A percentile compares a stretch with the other conserved stretches of the same genome.
These are phyloP conservation scores for Tilletia horrida DNA, from an alignment of 1,284 basidiomycete species.

Conservation along the genomic window DNA sequence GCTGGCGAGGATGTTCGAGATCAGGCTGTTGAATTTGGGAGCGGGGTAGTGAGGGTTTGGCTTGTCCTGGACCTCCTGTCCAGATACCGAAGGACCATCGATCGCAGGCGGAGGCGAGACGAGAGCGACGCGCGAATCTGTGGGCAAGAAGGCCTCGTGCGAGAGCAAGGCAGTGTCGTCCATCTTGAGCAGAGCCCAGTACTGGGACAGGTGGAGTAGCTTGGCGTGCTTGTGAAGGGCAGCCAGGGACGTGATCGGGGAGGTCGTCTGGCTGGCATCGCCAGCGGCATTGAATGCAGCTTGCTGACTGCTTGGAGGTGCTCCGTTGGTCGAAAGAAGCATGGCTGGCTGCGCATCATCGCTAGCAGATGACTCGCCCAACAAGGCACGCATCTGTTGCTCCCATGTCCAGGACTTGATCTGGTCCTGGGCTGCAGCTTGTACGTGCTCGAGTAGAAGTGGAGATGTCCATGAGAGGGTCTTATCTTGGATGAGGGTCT, in stretches of 20 bases:
- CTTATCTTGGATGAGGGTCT: background rate
- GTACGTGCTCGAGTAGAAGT: slow-evolving; percentile 1
- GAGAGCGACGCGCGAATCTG: slow-evolving; percentile 28
- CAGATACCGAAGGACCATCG: background rate
- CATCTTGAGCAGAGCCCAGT: slow-evolving; percentile 17
- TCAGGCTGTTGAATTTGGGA: slow-evolving; percentile 28
- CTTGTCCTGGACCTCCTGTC: background rate
- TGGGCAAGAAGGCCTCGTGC: slow-evolving; percentile 17
- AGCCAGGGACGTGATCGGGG: background rate
- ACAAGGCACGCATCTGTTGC: slow-evolving; percentile 8
- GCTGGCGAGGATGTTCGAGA: slow-evolving; percentile 28
- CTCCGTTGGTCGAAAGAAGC: background rate
- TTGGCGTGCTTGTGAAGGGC: slow-evolving; percentile 8
- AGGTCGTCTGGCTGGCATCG: background rate
- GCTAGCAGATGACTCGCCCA: background rate
- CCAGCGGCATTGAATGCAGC: background rate
- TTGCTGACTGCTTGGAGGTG: background rate
- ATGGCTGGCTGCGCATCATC: background rate
- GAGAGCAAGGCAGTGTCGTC: slow-evolving; percentile 8
- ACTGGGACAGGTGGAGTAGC: background rate
- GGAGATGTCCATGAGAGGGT: background rate
- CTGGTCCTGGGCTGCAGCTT: background rate
- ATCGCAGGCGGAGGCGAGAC: slow-evolving; percentile 22
- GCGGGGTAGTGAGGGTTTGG: slow-evolving; percentile 21
- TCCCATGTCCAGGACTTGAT: slow-evolving; percentile 12